Percentiles rank a stretch among this genome's conserved stretches.
Evolutionary conservation across 345 rosid genomes (phyloP).

Genomic region (Eutrema yunnanense): DNA sequence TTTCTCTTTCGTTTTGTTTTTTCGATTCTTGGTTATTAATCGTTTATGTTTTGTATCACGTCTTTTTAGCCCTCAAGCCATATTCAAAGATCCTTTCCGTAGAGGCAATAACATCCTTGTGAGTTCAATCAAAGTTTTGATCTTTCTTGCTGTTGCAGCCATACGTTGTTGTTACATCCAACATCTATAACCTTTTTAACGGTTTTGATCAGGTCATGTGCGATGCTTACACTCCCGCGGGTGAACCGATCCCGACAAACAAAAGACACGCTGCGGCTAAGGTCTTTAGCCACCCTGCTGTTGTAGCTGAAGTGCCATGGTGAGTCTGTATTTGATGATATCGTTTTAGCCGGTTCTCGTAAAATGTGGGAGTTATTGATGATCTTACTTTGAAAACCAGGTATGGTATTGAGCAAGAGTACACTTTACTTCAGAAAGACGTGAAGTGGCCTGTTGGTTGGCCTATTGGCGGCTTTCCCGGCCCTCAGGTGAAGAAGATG

Average conservation of each 20-base stretch:
- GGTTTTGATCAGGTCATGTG: slow-evolving; percentile 63
- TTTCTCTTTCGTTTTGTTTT: background rate
- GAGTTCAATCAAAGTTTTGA: slow-evolving; percentile 21
- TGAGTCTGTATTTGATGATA: background rate
- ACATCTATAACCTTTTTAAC: background rate
- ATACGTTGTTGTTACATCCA: background rate
- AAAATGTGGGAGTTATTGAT: background rate
- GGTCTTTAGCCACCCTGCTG: slow-evolving; percentile 71
- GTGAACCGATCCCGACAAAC: slow-evolving; percentile 85
- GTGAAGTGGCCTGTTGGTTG: slow-evolving; percentile 89
- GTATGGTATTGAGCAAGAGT: slow-evolving; percentile 86
- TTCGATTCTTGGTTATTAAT: slow-evolving; percentile 1
- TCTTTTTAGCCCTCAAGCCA: slow-evolving; percentile 73
- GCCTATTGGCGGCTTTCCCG: slow-evolving; percentile 88
- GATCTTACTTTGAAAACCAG: slow-evolving; percentile 5
- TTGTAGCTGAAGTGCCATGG: slow-evolving; percentile 71
- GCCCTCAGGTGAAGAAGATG: slow-evolving; percentile 56
- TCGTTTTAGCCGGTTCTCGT: background rate
- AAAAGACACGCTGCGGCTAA: slow-evolving; percentile 70
- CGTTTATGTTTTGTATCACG: background rate
- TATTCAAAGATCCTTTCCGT: slow-evolving; percentile 90
- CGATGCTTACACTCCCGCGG: slow-evolving; percentile 83
- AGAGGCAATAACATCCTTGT: slow-evolving; percentile 82
- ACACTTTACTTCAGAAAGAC: slow-evolving; percentile 79
- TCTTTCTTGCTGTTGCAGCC: background rate